phyloP scores from a whole-genome alignment of 2,329 filamentous ascomycete genomes.

The Amauroascus verrucosus region DNA sequence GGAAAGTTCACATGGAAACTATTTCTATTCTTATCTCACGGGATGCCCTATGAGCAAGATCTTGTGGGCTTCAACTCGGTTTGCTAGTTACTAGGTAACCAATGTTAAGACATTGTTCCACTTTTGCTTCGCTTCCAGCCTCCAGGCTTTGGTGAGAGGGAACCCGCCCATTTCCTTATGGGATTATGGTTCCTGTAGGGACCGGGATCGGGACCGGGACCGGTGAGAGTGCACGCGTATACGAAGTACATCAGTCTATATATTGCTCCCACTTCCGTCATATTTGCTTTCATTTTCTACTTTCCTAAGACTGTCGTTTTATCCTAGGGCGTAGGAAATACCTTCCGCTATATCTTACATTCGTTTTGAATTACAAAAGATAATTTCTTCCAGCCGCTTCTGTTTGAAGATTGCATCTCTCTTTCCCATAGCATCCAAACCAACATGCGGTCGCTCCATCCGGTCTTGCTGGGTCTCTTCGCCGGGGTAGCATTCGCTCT shows the following conservation, averaged over 20 bases:
- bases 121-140: not conserved
- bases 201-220: not conserved
- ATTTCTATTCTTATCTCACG: slow-evolving; percentile 7
- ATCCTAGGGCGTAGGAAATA: not conserved
- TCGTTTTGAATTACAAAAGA: not conserved
- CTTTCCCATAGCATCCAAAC: not conserved
- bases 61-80: not conserved
- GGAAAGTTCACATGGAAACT: not conserved
- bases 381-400: not conserved
- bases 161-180: not conserved
- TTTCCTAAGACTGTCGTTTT: slow-evolving; percentile 4
- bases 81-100: not conserved
- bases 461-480: slow-evolving; percentile 3
- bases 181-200: not conserved
- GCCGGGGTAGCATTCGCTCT: slow-evolving; percentile 4
- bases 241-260: not conserved
- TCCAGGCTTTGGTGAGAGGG: slow-evolving; percentile 2
- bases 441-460: slow-evolving; percentile 6
- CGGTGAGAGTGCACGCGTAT: not conserved
- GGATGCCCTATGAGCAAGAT: not conserved
- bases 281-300: not conserved
- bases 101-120: slow-evolving; percentile 12
- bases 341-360: not conserved
- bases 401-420: not conserved
- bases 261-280: slow-evolving; percentile 1